Evolutionary conservation across 1,139 yeast genomes (phyloP).

Genomic region (Candida sp.): DNA sequence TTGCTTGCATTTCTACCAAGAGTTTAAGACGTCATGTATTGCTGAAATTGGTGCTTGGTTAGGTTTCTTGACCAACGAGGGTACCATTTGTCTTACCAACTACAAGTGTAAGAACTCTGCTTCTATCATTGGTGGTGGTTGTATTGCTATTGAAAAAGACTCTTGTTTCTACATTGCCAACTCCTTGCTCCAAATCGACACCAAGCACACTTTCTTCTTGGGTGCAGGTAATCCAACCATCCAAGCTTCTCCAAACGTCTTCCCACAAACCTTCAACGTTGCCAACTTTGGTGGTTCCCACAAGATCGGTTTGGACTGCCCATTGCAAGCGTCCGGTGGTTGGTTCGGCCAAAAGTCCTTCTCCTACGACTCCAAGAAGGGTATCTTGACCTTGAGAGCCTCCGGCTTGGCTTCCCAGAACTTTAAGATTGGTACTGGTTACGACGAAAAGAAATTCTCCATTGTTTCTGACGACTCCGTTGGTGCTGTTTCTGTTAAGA

Average conservation of each 20-base stretch:
- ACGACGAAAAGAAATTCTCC: slow-evolving; percentile 14
- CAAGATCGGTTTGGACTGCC: slow-evolving; percentile 2
- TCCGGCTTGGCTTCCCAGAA: slow-evolving; percentile 13
- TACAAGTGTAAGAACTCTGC: not conserved
- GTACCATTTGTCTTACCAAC: slow-evolving; percentile 6
- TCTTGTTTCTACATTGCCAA: slow-evolving; percentile 2
- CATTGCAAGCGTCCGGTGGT: not conserved
- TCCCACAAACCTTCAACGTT: slow-evolving; percentile 6
- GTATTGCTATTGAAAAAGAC: slow-evolving; percentile 3
- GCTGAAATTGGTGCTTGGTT: slow-evolving; percentile 1
- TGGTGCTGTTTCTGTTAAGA: slow-evolving; percentile 10
- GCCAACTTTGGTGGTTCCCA: slow-evolving; percentile 6
- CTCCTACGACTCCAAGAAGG: slow-evolving; percentile 19
- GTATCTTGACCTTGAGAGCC: slow-evolving; percentile 23
- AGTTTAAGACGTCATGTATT: slow-evolving; percentile 1
- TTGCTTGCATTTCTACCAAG: slow-evolving; percentile 4
- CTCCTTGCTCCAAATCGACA: slow-evolving; percentile 3
- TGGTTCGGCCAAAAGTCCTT: slow-evolving; percentile 2
- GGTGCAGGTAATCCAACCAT: slow-evolving; percentile 5
- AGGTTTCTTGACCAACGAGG: not conserved
- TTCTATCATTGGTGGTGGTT: slow-evolving; percentile 1
- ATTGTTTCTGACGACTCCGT: slow-evolving; percentile 18
- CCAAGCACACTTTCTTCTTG: slow-evolving; percentile 3
- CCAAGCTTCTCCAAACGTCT: slow-evolving; percentile 4
- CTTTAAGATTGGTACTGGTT: slow-evolving; percentile 27